Conservation (phyloP, 176 grass and related monocot genomes). For the Oryza rufipogon region DNA sequence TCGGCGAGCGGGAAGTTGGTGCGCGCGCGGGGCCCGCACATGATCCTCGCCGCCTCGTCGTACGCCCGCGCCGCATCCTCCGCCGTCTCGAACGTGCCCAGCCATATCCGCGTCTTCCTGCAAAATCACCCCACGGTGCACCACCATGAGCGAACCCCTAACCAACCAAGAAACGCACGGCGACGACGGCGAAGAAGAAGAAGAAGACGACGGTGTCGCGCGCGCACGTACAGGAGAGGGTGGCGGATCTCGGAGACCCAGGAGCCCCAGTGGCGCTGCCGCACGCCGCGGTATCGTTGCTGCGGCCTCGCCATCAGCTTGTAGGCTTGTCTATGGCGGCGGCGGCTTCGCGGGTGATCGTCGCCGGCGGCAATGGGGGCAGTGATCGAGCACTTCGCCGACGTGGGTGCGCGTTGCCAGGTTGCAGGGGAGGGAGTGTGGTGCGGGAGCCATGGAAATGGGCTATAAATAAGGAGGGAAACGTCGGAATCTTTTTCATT, state of each 20-base stretch:
- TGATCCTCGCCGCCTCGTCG: slow-evolving; percentile 89
- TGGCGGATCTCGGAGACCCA: slow-evolving; percentile 98
- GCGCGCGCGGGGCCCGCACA: slow-evolving; percentile 77
- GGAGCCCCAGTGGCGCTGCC: slow-evolving; percentile 97
- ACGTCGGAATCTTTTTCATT: neutral
- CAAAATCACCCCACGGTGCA: neutral
- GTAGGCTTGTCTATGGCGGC: neutral
- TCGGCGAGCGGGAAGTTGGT: slow-evolving; percentile 70
- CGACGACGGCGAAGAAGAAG: neutral
- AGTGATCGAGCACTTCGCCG: too few relatives aligned
- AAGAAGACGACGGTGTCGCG: neutral
- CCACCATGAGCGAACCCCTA: neutral
- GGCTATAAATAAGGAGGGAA: slow-evolving; percentile 39
- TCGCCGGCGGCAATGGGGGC: neutral
- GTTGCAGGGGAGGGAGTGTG: neutral
- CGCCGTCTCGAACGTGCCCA: slow-evolving; percentile 96
- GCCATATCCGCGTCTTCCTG: slow-evolving; percentile 98
- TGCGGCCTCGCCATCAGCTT: slow-evolving; percentile 64
- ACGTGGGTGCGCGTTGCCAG: neutral
- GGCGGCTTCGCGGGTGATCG: neutral
- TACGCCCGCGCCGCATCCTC: slow-evolving; percentile 96
- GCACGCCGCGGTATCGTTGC: slow-evolving; percentile 76
- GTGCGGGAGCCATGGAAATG: slow-evolving; percentile 19
- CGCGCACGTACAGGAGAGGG: slow-evolving; percentile 74
- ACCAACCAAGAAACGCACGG: neutral